Conservation (phyloP, 495 filamentous ascomycete genomes). For the Penicillium pancosmium region DNA sequence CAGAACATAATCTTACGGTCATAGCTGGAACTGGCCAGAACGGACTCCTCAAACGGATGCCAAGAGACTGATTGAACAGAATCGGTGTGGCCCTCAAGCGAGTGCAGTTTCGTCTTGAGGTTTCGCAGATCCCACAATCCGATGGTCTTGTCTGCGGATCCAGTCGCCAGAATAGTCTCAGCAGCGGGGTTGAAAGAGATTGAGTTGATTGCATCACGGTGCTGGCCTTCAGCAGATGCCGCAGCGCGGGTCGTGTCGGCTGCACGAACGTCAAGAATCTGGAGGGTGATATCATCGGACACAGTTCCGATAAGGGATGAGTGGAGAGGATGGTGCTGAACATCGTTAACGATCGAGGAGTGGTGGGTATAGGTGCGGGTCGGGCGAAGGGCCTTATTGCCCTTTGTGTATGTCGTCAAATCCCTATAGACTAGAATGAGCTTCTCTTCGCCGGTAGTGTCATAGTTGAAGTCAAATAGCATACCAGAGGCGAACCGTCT, state of each 20-base stretch:
- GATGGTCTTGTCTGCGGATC: conserved; percentile 91
- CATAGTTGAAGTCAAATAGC: conserved; percentile 28
- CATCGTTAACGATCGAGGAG: conserved; percentile 90
- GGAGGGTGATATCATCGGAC: conserved; percentile 91
- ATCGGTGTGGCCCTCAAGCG: conserved; percentile 81
- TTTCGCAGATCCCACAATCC: conserved; percentile 95
- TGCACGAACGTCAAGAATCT: conserved; percentile 83
- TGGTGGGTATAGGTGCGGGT: conserved; percentile 83
- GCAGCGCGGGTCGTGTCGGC: conserved; percentile 62
- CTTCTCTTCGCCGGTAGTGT: neutral
- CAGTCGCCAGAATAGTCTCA: conserved; percentile 86
- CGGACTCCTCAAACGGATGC: conserved; percentile 86
- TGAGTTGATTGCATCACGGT: conserved; percentile 91
- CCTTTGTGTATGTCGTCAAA: conserved; percentile 67
- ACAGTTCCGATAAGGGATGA: conserved; percentile 84
- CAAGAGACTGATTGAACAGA: conserved; percentile 88
- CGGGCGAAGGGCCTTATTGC: conserved; percentile 70
- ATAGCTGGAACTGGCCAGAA: conserved; percentile 88
- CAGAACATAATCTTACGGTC: conserved; percentile 95
- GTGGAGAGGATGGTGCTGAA: conserved; percentile 87
- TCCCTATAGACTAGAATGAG: conserved; percentile 59
- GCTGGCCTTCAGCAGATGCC: conserved; percentile 66
- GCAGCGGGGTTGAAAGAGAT: conserved; percentile 89
- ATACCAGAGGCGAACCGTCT: conserved; percentile 88
- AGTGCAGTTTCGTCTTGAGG: conserved; percentile 81